Evolutionary conservation across 192 early-diverging fungal species (phyloP).

Genomic region (Coemansia sp.): DNA sequence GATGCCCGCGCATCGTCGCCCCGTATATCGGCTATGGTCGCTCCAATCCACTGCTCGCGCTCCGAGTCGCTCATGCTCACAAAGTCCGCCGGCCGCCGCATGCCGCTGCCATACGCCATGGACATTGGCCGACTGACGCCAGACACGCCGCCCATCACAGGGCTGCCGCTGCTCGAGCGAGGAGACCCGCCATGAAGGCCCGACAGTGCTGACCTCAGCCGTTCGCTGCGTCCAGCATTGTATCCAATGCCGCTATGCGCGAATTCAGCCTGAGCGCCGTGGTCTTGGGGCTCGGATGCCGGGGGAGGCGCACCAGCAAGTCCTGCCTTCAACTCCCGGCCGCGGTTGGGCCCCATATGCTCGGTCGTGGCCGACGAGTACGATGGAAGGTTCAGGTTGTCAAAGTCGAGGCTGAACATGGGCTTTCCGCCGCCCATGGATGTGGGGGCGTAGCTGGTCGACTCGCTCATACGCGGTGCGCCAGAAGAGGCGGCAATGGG

Average conservation of each 20-base stretch:
- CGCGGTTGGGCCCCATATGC: constrained; percentile 17
- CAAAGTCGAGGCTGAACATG: constrained; percentile 50
- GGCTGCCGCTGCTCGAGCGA: background rate
- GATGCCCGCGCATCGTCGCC: constrained; percentile 27
- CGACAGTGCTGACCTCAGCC: constrained; percentile 1
- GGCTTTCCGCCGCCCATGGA: too few species aligned
- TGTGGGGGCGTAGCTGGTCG: background rate
- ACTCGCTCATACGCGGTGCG: too few species aligned
- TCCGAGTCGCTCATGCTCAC: constrained; percentile 20
- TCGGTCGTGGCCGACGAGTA: constrained; percentile 33
- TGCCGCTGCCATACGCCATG: too few species aligned
- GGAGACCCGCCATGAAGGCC: background rate
- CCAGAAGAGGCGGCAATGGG: too few species aligned
- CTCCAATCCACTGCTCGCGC: constrained; percentile 34
- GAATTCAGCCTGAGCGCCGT: constrained; percentile 3
- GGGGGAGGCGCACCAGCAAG: too few species aligned
- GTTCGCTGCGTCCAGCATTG: constrained; percentile 14
- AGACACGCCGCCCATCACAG: too few species aligned
- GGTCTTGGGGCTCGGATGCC: too few species aligned
- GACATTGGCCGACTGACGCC: too few species aligned
- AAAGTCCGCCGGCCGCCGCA: constrained; percentile 16
- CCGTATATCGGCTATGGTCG: constrained; percentile 26
- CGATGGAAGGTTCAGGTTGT: constrained; percentile 47
- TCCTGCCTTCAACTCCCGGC: too few species aligned
- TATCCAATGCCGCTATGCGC: constrained; percentile 34